Evolutionary conservation across 2,329 filamentous ascomycete species (phyloP).

Genomic region (Bipolaris cookei): DNA sequence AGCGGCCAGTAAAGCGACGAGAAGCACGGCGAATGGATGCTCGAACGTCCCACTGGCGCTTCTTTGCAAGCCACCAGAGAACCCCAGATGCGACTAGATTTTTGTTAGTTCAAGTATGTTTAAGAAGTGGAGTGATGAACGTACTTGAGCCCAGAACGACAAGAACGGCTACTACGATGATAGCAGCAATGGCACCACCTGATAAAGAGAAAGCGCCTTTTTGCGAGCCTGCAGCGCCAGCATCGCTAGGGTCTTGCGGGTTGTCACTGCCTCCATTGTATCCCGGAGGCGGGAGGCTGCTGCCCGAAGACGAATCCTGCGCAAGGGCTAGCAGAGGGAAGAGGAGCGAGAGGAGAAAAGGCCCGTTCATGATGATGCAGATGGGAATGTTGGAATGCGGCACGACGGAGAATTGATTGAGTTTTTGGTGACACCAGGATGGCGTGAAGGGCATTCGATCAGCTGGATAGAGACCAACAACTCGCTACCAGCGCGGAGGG

Average conservation of each 20-base stretch:
- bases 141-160: slow-evolving; percentile 69
- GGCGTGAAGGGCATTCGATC: slow-evolving; percentile 40
- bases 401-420: slow-evolving; percentile 23
- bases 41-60: slow-evolving; percentile 80
- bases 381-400: slow-evolving; percentile 18
- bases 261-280: slow-evolving; percentile 50
- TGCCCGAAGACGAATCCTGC: slow-evolving; percentile 29
- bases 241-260: slow-evolving; percentile 47
- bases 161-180: slow-evolving; percentile 74
- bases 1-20: slow-evolving; percentile 53
- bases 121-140: slow-evolving; percentile 33
- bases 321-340: slow-evolving; percentile 39
- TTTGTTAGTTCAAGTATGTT: slow-evolving; percentile 17
- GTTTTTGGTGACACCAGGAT: slow-evolving; percentile 39
- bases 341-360: slow-evolving; percentile 34
- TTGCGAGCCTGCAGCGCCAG: slow-evolving; percentile 70
- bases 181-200: slow-evolving; percentile 72
- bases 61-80: slow-evolving; percentile 82
- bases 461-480: slow-evolving; percentile 34
- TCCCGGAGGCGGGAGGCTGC: slow-evolving; percentile 34
- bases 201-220: slow-evolving; percentile 68
- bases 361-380: slow-evolving; percentile 33
- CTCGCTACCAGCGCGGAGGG: slow-evolving; percentile 34
- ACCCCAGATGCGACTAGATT: slow-evolving; percentile 65
- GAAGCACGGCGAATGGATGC: slow-evolving; percentile 72